phyloP scores from a whole-genome alignment of 352 stramenopile species.

The Globisporangium irregulare region DNA sequence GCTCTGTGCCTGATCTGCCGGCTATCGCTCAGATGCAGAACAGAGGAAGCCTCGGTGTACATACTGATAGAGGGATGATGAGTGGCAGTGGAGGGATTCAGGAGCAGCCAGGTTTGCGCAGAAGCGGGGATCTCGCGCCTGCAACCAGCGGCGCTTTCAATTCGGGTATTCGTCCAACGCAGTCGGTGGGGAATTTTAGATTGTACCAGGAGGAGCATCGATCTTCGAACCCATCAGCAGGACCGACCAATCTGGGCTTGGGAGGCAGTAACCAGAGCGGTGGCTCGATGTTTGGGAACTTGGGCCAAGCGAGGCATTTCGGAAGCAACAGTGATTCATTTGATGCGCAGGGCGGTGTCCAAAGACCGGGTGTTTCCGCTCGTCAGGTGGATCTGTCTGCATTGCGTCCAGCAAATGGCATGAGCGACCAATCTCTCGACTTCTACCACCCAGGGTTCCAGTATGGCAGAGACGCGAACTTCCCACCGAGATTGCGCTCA shows the following conservation, averaged over 20 bases:
- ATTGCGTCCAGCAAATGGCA: neutral
- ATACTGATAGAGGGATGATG: constrained; percentile 14
- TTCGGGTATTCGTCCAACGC: constrained; percentile 46
- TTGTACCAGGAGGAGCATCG: constrained; percentile 56
- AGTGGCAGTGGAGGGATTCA: constrained; percentile 13
- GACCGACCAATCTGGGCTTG: neutral
- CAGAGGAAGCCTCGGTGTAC: constrained; percentile 8
- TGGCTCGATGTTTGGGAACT: constrained; percentile 21
- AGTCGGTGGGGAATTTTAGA: constrained; percentile 78
- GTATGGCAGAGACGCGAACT: constrained; percentile 49
- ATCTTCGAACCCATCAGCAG: constrained; percentile 1
- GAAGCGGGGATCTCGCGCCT: constrained; percentile 22
- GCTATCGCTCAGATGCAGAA: constrained; percentile 14
- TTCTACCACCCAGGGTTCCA: constrained; percentile 20
- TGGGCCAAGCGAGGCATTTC: constrained; percentile 11
- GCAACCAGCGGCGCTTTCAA: constrained; percentile 9
- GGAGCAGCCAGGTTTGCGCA: constrained; percentile 22
- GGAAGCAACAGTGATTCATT: neutral
- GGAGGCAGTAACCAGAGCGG: neutral
- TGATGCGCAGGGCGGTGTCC: neutral
- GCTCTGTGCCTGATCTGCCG: constrained; percentile 28
- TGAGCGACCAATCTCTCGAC: constrained; percentile 4
- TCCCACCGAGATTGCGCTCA: constrained; percentile 50
- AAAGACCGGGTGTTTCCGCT: neutral
- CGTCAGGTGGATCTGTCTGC: constrained; percentile 5